phyloP scores from a whole-genome alignment of 2,329 filamentous ascomycete genomes.

The Shiraia bambusicola region DNA sequence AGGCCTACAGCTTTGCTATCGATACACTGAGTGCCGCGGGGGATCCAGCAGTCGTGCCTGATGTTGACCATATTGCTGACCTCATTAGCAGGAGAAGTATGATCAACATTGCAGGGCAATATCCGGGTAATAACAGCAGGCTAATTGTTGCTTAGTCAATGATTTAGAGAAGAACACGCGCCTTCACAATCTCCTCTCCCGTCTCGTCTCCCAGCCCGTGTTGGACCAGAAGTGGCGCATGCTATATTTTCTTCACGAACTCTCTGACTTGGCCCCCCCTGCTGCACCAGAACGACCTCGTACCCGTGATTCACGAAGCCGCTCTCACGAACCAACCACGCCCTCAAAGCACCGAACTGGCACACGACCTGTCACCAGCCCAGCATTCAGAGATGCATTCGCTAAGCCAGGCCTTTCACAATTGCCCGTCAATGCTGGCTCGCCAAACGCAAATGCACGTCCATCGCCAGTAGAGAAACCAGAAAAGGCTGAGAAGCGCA shows the following conservation, averaged over 20 bases:
- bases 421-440: constrained; percentile 39
- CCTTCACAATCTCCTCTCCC: constrained; percentile 88
- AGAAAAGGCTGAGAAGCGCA: constrained; percentile 30
- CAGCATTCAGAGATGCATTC: constrained; percentile 51
- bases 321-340: constrained; percentile 26
- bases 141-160: constrained; percentile 72
- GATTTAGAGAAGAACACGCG: constrained; percentile 69
- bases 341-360: constrained; percentile 29
- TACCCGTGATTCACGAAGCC: constrained; percentile 15
- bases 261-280: constrained; percentile 61
- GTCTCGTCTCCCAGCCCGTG: constrained; percentile 85
- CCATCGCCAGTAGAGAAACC: constrained; percentile 9
- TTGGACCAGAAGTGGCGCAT: constrained; percentile 97
- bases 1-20: constrained; percentile 56
- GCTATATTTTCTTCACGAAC: constrained; percentile 82
- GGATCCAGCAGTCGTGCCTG: constrained; percentile 61
- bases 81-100: constrained; percentile 78
- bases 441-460: constrained; percentile 29
- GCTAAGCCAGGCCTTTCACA: constrained; percentile 48
- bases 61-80: constrained; percentile 89
- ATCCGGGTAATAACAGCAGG: constrained; percentile 23
- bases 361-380: constrained; percentile 15
- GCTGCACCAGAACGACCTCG: constrained; percentile 9
- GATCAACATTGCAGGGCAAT: not conserved
- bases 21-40: constrained; percentile 47